Conservation (phyloP, 805 yeast species). For the Ogataea corticis region DNA sequence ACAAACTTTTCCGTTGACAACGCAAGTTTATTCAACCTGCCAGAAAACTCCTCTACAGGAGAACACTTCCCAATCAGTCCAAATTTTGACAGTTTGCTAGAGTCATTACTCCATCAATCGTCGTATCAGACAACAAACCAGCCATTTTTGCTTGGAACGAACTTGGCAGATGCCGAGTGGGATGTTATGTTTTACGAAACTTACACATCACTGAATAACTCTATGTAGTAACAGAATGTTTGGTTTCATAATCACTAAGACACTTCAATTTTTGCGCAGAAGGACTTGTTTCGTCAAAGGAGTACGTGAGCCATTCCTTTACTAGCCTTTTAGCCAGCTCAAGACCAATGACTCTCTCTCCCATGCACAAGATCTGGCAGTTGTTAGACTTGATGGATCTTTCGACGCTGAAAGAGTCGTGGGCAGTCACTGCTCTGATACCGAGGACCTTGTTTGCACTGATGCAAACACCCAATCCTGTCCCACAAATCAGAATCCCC, state of each 20-base stretch:
- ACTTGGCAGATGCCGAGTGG: conserved; percentile 17
- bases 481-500: conserved; percentile 48
- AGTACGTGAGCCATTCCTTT: conserved; percentile 45
- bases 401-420: conserved; percentile 48
- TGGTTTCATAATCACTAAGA: conserved; percentile 19
- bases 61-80: conserved; percentile 4
- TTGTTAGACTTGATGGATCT: conserved; percentile 44
- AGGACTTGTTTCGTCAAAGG: conserved; percentile 40
- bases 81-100: conserved; percentile 12
- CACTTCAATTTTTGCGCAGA: conserved; percentile 42
- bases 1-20: too few relatives aligned
- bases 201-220: conserved; percentile 10
- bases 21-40: too few relatives aligned
- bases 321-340: conserved; percentile 45
- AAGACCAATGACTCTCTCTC: conserved; percentile 46
- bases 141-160: conserved; percentile 10
- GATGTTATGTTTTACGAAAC: conserved; percentile 13
- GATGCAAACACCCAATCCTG: conserved; percentile 51
- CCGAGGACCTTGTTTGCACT: conserved; percentile 49
- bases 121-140: neutral
- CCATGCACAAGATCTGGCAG: conserved; percentile 49
- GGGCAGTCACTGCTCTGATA: conserved; percentile 50
- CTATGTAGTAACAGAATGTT: conserved; percentile 3
- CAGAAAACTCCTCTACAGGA: too few relatives aligned
- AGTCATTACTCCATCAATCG: conserved; percentile 8